Base-by-base conservation (phyloP, 164 flowering plant genomes). In the Akebia trifoliata region DNA sequence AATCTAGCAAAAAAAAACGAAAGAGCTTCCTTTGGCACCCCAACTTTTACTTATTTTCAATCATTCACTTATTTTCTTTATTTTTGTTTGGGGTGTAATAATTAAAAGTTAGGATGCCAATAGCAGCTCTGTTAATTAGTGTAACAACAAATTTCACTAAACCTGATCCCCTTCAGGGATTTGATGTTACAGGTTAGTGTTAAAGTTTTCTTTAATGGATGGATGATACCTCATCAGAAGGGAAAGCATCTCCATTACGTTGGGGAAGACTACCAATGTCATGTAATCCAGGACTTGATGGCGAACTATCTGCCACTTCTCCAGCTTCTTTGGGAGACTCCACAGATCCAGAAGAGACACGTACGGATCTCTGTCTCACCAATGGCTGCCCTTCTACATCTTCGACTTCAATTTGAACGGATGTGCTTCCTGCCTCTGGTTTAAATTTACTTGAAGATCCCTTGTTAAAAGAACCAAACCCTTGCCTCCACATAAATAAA, bases 381-480 rank as follows among this genome's bases (percentile, higher is more conserved):
- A 82, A 74, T 49, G 86, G 92, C 56, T 77, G 77, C 54, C 82
- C 93, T 57, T 86, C 97, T 37, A 62, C 67, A 62, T n/a, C n/a
- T n/a, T 81, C 87, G 64, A 56, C 65, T 59, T 87, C 89, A 64
- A 76, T 86, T 54, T 63, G 84, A 47, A 71, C 35, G 46, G 77
- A 81, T 52, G 88, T 69, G 65, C 76, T 77, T 68, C 86, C 91
- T 31, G 64, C 65, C 62, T 77, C 85, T 72, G 74, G 36, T 65
- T 79, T 79, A 29, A 25, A 47, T 52, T 62, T 58, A 64, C 66
- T 65, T 40, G 69, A 67, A 47, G 56, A 34, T 55, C 54, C 65
- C 29, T 47, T 49, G 51, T 62, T 38, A 65, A 57, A 60, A 56
- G 66, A 57, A 62, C 74, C 64, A 69, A 57, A 34, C n/a, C 54